These are phyloP conservation scores for Aplosporella prunicola DNA, from an alignment of 2,329 filamentous ascomycete genomes.

Conservation along the genomic window DNA sequence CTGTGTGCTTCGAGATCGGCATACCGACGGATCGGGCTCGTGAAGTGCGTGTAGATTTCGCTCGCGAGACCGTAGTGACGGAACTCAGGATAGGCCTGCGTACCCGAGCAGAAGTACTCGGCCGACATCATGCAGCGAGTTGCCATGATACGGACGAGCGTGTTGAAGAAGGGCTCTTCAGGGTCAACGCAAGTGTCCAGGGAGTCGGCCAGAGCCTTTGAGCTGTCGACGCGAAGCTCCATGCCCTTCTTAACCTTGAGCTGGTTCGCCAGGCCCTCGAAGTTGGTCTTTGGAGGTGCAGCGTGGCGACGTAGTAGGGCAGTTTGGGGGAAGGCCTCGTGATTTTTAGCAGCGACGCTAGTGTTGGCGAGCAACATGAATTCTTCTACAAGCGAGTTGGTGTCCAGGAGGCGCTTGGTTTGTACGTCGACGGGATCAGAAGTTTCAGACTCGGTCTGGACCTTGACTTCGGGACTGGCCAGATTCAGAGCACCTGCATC, in stretches of 20 bases:
- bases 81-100: conserved; percentile 88
- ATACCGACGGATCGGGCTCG: conserved; percentile 91
- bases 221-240: conserved; percentile 74
- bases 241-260: conserved; percentile 77
- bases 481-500: conserved; percentile 90
- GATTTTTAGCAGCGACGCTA: conserved; percentile 82
- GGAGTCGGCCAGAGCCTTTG: conserved; percentile 85
- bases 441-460: conserved; percentile 90
- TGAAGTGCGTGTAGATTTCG: conserved; percentile 98
- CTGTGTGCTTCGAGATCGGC: conserved; percentile 92
- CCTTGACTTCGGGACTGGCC: conserved; percentile 94
- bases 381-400: conserved; percentile 95
- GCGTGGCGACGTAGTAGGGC: conserved; percentile 88
- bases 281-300: conserved; percentile 88
- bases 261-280: conserved; percentile 87
- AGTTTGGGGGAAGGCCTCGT: conserved; percentile 87
- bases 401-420: conserved; percentile 87
- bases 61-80: conserved; percentile 93
- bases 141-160: conserved; percentile 90
- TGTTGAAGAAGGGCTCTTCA: conserved; percentile 92
- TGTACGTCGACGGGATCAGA: conserved; percentile 94
- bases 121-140: conserved; percentile 99
- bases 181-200: conserved; percentile 76
- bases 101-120: conserved; percentile 94
- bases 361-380: conserved; percentile 99